Evolutionary conservation across 164 flowering plant genomes (phyloP), one percentile per base, ranked within the genome.

Genomic region (Aristolochia fimbriata): DNA sequence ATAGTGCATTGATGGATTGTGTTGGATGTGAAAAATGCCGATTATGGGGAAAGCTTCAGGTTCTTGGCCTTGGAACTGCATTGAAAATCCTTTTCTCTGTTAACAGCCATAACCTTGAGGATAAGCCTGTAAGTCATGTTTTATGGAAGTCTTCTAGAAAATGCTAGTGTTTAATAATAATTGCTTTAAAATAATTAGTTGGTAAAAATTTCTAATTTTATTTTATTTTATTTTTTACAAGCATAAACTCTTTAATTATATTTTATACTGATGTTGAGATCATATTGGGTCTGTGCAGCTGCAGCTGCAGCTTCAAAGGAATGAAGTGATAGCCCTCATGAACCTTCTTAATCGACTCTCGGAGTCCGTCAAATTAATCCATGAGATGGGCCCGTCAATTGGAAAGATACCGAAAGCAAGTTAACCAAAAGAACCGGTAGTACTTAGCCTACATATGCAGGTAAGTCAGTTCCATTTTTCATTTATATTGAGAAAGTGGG

Each of bases 1-100:
- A 70, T 81, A 91, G 97, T 72, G 92, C 95, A 16, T 56, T 93
- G 70, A 93, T 93, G 99, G 99, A 93, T 66, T 90, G 97, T 74
- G 89, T 90, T 43, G 96, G 96, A 30, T 93, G 99, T 74, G 99
- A 93, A 72, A 93, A 93, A 72, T 93, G 99, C 70, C 85, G 99
- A 19, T 86, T 93, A 15, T 93, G 99, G 99, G 99, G 99, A 54
- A 93, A 93, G 78, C 96, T 93, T 72, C 99, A 93, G 73, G 88
- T 93, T 74, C 97, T 82, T 76, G 99, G 99, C 64, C 92, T 93
- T 49, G 99, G 99, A 16, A 93, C 99, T 50, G 96, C 99, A 45
- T 71, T 93, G 65, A 90, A 93, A 64, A 90, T 88, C 68, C 97
- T 93, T 45, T 90, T 93, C 74, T 81, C 97, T 45, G 95, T 82